Percentiles rank a stretch among this genome's conserved stretches.
phyloP scores from a whole-genome alignment of 164 flowering plant genomes.

The Echeveria elegans region DNA sequence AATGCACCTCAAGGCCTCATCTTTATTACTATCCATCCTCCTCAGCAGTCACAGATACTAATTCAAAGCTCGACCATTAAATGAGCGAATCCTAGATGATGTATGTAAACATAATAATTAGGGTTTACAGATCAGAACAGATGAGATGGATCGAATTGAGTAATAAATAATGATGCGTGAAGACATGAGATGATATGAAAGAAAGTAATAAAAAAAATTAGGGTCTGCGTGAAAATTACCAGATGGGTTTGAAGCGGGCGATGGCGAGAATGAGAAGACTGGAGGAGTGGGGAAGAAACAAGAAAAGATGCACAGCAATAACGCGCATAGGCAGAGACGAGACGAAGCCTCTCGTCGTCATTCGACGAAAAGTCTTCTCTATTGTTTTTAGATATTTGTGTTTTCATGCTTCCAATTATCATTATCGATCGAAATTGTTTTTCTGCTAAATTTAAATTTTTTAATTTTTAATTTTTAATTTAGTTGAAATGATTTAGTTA shows the following conservation, averaged over 20 bases:
- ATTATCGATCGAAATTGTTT: no score
- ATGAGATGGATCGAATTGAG: neutral
- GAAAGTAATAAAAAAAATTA: no score
- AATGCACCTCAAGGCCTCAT: constrained; percentile 75
- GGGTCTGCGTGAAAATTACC: no score
- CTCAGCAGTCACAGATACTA: neutral
- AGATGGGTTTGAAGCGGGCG: neutral
- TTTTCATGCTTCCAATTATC: no score
- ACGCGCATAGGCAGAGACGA: neutral
- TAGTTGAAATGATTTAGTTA: no score
- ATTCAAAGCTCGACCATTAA: no score
- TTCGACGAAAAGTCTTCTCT: neutral
- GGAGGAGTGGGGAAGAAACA: neutral
- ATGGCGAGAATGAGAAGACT: neutral
- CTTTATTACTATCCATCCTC: constrained; percentile 90
- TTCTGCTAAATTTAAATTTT: no score
- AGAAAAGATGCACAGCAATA: no score
- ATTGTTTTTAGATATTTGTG: neutral
- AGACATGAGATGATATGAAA: no score
- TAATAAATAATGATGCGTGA: neutral
- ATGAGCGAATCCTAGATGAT: neutral
- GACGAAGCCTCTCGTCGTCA: neutral
- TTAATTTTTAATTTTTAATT: no score
- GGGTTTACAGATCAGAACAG: neutral
- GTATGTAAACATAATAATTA: neutral